phyloP scores from a whole-genome alignment of 139 green algal species.

The Dunaliella sp. region DNA sequence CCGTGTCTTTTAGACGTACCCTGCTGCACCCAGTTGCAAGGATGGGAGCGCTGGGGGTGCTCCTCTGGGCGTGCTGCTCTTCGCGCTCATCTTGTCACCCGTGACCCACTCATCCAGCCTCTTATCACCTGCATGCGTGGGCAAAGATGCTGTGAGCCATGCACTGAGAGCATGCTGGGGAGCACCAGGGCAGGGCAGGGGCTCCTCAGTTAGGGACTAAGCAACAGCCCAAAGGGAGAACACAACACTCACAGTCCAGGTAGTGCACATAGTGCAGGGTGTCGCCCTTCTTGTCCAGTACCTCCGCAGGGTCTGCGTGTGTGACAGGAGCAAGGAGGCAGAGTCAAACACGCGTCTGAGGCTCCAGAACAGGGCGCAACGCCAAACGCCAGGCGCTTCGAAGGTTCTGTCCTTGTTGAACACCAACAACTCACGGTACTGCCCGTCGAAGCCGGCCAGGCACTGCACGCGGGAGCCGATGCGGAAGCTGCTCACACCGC shows the following conservation, averaged over 20 bases:
- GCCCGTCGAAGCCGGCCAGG: slow-evolving; percentile 39
- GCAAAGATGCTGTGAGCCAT: not conserved
- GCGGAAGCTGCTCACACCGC: not conserved
- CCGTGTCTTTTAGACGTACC: too few species aligned
- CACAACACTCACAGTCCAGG: slow-evolving; percentile 63
- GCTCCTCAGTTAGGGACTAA: not conserved
- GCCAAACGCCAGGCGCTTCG: too few species aligned
- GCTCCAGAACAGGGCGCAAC: too few species aligned
- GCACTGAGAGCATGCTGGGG: not conserved
- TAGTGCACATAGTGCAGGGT: slow-evolving; percentile 88
- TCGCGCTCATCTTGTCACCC: slow-evolving; percentile 39
- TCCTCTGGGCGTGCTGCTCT: slow-evolving; percentile 6
- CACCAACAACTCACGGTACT: slow-evolving; percentile 35
- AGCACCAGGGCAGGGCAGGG: too few species aligned
- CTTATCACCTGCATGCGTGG: slow-evolving; percentile 63
- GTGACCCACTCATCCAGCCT: slow-evolving; percentile 86
- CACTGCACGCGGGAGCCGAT: slow-evolving; percentile 33
- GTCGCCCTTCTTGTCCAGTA: slow-evolving; percentile 41
- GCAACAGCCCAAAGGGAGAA: not conserved
- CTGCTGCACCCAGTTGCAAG: not conserved
- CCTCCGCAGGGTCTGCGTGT: slow-evolving; percentile 41
- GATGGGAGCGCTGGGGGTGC: not conserved
- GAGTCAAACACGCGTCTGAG: too few species aligned
- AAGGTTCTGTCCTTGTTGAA: too few species aligned
- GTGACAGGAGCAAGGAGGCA: not conserved